phyloP scores from a whole-genome alignment of 768 basidiomycete genomes.

The Naematelia encephala region DNA sequence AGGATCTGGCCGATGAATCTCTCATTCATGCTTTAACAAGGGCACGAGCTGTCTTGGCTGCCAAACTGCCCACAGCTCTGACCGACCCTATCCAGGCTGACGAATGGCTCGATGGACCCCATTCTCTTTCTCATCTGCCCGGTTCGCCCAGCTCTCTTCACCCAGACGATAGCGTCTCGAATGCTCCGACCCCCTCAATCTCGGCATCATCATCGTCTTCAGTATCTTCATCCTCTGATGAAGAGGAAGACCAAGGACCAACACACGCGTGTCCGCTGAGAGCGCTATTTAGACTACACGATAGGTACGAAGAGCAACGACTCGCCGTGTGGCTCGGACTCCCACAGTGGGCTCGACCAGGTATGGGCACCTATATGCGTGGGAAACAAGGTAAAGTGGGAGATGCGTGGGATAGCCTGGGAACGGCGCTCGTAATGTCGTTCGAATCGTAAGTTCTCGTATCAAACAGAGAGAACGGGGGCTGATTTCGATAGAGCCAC shows the following conservation, averaged over 20 bases:
- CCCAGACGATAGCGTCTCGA: neutral
- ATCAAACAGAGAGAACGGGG: neutral
- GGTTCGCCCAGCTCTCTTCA: neutral
- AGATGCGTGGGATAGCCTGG: constrained; percentile 33
- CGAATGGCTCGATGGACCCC: constrained; percentile 1
- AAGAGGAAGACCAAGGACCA: constrained; percentile 3
- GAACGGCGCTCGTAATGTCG: constrained; percentile 23
- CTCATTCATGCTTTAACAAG: constrained; percentile 14
- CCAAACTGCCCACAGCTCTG: neutral
- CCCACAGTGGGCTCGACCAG: constrained; percentile 14
- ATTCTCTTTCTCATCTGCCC: neutral
- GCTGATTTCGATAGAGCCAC: constrained; percentile 2
- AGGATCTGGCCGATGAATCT: constrained; percentile 18
- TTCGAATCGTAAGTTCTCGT: constrained; percentile 29
- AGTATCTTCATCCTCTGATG: neutral
- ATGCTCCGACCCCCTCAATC: neutral
- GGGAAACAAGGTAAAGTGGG: constrained; percentile 29
- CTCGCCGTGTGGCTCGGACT: constrained; percentile 37
- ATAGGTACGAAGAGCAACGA: constrained; percentile 40
- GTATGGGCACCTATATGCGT: constrained; percentile 35
- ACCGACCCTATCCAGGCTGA: neutral
- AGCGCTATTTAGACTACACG: constrained; percentile 35
- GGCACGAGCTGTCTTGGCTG: constrained; percentile 2
- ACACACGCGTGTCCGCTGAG: constrained; percentile 27
- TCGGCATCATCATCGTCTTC: neutral